These are phyloP conservation scores for Lolium perenne DNA, from an alignment of 176 grass and related monocot species.

Conservation along the genomic window DNA sequence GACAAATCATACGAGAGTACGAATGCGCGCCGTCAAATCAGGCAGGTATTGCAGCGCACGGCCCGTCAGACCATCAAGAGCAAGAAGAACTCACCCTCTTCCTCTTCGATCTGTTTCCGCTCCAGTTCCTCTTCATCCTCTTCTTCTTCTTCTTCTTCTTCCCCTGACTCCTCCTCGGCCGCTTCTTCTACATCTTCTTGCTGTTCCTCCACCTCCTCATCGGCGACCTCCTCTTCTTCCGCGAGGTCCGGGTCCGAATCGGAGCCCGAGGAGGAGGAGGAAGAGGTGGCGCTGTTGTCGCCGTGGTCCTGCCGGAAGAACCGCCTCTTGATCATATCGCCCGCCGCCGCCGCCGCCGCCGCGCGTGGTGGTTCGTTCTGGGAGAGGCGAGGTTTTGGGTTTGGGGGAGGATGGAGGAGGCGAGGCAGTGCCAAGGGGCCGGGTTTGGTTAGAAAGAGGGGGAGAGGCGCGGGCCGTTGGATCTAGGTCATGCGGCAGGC, in stretches of 20 bases:
- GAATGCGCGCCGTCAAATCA: too few species aligned
- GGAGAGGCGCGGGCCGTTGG: background rate
- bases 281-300: constrained; percentile 49
- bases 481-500: constrained; percentile 1
- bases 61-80: background rate
- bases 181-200: constrained; percentile 1
- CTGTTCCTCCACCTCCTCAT: constrained; percentile 42
- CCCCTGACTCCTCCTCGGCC: constrained; percentile 21
- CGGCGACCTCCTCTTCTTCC: constrained; percentile 42
- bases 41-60: background rate
- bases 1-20: too few species aligned
- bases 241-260: constrained; percentile 42
- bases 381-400: constrained; percentile 26
- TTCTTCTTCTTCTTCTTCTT: constrained; percentile 13
- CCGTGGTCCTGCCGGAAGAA: constrained; percentile 74
- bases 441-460: background rate
- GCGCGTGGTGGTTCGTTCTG: background rate
- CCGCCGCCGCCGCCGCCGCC: background rate
- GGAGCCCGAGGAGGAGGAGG: constrained; percentile 48
- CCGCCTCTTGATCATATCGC: constrained; percentile 81
- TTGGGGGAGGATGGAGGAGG: background rate
- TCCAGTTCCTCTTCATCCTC: background rate
- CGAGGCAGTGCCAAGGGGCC: too few species aligned
- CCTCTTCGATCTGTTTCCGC: background rate
- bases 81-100: constrained; percentile 27